Evolutionary conservation across 352 stramenopile species (phyloP).

Genomic region (Pythium insidiosum): DNA sequence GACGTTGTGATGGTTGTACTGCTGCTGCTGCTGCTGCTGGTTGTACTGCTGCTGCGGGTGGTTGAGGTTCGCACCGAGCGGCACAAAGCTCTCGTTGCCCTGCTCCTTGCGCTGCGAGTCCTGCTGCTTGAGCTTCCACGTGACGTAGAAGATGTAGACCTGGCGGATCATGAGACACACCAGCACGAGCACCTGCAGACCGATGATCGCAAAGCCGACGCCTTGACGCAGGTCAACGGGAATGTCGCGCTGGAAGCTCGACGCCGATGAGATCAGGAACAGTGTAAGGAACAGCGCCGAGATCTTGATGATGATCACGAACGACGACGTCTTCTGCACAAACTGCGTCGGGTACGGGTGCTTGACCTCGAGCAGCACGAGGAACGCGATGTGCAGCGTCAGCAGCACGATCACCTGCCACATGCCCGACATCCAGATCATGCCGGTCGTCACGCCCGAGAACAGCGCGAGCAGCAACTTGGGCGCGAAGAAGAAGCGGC

Average conservation of each 20-base stretch:
- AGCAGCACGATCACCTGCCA: conserved; percentile 76
- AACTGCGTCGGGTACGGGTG: conserved; percentile 76
- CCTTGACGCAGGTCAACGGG: conserved; percentile 65
- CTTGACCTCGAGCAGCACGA: conserved; percentile 80
- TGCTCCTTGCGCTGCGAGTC: conserved; percentile 16
- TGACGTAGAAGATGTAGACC: conserved; percentile 84
- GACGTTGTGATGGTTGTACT: conserved; percentile 6
- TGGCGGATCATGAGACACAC: conserved; percentile 77
- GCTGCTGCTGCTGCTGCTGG: conserved; percentile 9
- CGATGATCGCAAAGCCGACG: conserved; percentile 75
- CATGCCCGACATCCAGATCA: conserved; percentile 66
- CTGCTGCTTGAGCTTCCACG: conserved; percentile 60
- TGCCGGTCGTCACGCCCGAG: conserved; percentile 71
- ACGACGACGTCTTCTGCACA: conserved; percentile 79
- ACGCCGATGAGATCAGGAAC: conserved; percentile 70
- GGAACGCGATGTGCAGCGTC: conserved; percentile 65
- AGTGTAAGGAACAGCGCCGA: conserved; percentile 75
- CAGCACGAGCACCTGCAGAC: conserved; percentile 73
- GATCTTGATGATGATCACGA: conserved; percentile 89
- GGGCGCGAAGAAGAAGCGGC: conserved; percentile 81
- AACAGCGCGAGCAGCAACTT: conserved; percentile 74
- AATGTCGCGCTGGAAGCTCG: conserved; percentile 55
- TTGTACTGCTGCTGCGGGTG: background rate
- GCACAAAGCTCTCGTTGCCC: conserved; percentile 8
- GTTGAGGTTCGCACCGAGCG: conserved; percentile 10